Conservation (phyloP, 176 grass and related monocot species). For the Triticum timopheevii region DNA sequence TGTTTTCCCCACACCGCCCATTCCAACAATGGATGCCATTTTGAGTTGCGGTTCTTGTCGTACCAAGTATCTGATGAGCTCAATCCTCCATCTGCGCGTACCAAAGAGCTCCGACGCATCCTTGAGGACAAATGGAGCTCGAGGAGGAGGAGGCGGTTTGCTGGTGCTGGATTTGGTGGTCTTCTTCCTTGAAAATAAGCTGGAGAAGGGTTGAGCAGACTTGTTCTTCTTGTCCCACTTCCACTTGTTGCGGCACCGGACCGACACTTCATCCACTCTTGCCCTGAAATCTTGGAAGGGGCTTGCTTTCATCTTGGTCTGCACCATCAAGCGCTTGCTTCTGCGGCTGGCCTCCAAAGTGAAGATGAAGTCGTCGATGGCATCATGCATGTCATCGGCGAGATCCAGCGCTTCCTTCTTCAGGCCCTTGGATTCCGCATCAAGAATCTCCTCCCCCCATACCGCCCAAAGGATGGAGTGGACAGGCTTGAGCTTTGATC, state of each 20-base stretch:
- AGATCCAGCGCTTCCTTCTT: not conserved
- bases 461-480: not conserved
- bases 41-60: not conserved
- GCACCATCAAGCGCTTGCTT: not conserved
- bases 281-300: not conserved
- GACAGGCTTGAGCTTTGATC: not conserved
- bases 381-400: not conserved
- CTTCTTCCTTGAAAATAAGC: too few species aligned
- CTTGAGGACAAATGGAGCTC: not conserved
- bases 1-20: not conserved
- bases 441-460: not conserved
- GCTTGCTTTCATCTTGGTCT: not conserved
- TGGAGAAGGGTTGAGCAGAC: too few species aligned
- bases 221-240: not conserved
- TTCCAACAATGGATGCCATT: not conserved
- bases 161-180: not conserved
- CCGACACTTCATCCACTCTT: not conserved
- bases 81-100: fast-evolving
- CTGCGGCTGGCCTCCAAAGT: not conserved
- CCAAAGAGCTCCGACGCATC: not conserved
- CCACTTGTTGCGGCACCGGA: not conserved
- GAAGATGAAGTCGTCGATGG: not conserved
- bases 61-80: not conserved
- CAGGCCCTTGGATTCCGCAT: not conserved
- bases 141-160: not conserved